These are phyloP conservation scores for Apiospora malaysiana DNA, from an alignment of 2,329 filamentous ascomycete genomes.

Conservation along the genomic window DNA sequence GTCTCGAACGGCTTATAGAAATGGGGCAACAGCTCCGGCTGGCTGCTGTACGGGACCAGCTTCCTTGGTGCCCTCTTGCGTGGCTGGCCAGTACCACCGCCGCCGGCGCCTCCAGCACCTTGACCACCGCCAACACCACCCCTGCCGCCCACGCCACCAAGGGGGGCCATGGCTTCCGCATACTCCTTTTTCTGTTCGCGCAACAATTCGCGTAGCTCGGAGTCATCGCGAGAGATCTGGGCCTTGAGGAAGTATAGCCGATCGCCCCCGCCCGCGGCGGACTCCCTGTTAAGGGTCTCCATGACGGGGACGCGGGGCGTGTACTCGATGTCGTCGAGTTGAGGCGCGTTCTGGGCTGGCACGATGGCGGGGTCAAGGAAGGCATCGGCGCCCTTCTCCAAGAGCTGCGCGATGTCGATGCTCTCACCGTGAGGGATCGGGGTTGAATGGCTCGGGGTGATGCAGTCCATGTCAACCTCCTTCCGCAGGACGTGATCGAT, in stretches of 20 bases:
- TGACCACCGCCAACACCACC: not conserved
- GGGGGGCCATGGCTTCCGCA: too few species aligned
- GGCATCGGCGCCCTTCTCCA: constrained; percentile 74
- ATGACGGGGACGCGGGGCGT: constrained; percentile 78
- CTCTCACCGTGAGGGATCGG: constrained; percentile 86
- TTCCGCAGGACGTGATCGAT: constrained; percentile 96
- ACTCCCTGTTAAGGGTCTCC: constrained; percentile 65
- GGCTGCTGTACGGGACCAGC: constrained; percentile 43
- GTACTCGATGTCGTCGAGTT: constrained; percentile 70
- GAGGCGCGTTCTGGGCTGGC: constrained; percentile 59
- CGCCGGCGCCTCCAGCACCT: not conserved
- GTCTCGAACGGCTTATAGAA: constrained; percentile 47
- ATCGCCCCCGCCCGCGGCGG: constrained; percentile 45
- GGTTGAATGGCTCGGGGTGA: constrained; percentile 84
- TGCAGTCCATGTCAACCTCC: constrained; percentile 96
- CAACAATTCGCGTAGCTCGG: constrained; percentile 76
- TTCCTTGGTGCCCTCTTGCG: not conserved
- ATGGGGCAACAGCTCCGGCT: constrained; percentile 44
- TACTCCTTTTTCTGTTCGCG: constrained; percentile 51
- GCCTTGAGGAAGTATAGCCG: constrained; percentile 73
- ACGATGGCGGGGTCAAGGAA: constrained; percentile 69
- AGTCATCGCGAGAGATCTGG: constrained; percentile 78
- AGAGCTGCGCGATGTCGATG: constrained; percentile 79
- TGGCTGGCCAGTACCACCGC: not conserved
- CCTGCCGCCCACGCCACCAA: not conserved